Evolutionary conservation across 192 early-diverging fungal species (phyloP), one percentile per base, ranked within the genome.

Genomic region (Borealophlyctis nickersoniae): DNA sequence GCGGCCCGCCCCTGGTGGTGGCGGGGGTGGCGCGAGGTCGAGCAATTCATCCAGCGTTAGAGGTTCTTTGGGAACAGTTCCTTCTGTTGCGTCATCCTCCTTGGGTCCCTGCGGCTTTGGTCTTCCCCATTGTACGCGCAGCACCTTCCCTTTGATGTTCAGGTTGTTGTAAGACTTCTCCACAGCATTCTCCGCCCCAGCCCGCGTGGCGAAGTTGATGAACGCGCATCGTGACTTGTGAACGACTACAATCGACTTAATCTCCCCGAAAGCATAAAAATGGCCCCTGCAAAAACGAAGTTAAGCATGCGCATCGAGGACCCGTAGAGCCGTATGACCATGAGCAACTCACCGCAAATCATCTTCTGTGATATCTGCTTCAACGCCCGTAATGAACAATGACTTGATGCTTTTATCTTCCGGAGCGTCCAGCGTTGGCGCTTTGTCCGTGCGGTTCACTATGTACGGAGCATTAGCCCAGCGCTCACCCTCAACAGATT

Each of bases 251-350:
- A 98, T 75, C 1, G 91, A 92, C 72, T 92, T 91, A 66, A 96
- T 82, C 62, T 95, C 93, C 29, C 95, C 95, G 71, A 88, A 95
- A 0, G 81, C 81, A 36, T 84, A 83, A 70, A 98, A 98, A 63
- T 82, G 71, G 33, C 82, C 76, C 57, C 81, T 84, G 65, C 28
- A 31, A 50, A 77, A 48, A 32, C 48, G 22, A 36, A n/a, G n/a
- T n/a, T n/a, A n/a, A n/a, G 14, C 23, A 2, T 1, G 14, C 27
- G 19, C 29, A 14, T 58, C 16, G 48, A 51, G 3, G 35, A 19
- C 24, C 29, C 27, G 3, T 59, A 4, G 24, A 27, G 22, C 22
- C 19, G 27, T 26, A 64, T 1, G 5, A 11, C 36, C 26, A 16
- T 9, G 24, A 9, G 29, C n/a, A 27, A 39, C 58, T 49, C 71